Evolutionary conservation across 2,329 filamentous ascomycete species (phyloP).

Genomic region (Myriangium duriaei): DNA sequence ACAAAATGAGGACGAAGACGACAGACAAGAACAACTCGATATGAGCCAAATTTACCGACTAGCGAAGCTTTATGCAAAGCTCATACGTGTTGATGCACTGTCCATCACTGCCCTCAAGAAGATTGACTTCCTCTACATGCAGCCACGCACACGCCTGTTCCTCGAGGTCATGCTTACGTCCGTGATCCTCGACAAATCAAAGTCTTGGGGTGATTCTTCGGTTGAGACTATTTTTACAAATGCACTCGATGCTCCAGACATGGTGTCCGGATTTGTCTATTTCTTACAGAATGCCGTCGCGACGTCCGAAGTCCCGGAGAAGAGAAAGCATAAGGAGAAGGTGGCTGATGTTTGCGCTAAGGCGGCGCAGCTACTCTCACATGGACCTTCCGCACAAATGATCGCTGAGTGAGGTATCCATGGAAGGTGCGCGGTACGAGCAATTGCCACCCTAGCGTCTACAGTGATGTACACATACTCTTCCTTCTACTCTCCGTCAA

Average conservation of each 20-base stretch:
- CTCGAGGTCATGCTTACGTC: conserved; percentile 70
- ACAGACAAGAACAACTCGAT: conserved; percentile 41
- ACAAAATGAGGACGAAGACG: conserved; percentile 50
- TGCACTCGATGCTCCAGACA: not conserved
- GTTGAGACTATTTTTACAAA: conserved; percentile 1
- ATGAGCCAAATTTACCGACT: conserved; percentile 53
- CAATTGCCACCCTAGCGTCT: too few relatives aligned
- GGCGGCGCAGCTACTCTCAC: not conserved
- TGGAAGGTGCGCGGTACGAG: too few relatives aligned
- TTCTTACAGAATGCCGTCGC: conserved; percentile 3
- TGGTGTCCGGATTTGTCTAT: conserved; percentile 1
- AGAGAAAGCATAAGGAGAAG: conserved; percentile 4
- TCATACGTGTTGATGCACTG: conserved; percentile 49
- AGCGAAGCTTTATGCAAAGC: conserved; percentile 51
- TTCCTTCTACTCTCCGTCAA: too few relatives aligned
- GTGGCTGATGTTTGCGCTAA: not conserved
- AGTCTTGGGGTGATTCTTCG: conserved; percentile 36
- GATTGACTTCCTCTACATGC: conserved; percentile 67
- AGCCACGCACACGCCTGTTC: conserved; percentile 63
- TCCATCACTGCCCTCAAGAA: conserved; percentile 48
- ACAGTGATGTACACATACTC: too few relatives aligned
- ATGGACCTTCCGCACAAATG: too few relatives aligned
- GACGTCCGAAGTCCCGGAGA: conserved; percentile 4
- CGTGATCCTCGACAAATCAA: conserved; percentile 43
- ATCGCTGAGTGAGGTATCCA: not conserved